Conservation (phyloP, 2,329 filamentous ascomycete species). For the Zelopaecilomyces penicillatus region DNA sequence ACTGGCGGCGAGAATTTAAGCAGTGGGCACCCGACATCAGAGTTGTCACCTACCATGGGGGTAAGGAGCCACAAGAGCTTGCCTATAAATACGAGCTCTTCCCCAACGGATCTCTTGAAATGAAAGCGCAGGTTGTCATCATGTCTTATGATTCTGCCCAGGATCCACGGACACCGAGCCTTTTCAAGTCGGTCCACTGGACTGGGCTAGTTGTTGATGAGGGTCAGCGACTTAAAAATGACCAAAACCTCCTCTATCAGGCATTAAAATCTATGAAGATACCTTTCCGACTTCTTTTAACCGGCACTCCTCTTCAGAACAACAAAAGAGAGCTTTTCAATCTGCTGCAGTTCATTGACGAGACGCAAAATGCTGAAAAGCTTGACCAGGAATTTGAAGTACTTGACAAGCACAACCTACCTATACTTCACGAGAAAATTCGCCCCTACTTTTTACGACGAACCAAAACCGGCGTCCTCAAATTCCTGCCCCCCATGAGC, state of each 20-base stretch:
- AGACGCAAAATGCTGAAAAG: conserved; percentile 55
- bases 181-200: conserved; percentile 71
- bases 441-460: conserved; percentile 62
- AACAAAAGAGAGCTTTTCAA: conserved; percentile 94
- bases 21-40: conserved; percentile 80
- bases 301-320: conserved; percentile 89
- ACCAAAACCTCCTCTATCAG: conserved; percentile 72
- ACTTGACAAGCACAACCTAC: conserved; percentile 76
- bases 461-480: conserved; percentile 84
- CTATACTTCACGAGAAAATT: conserved; percentile 74
- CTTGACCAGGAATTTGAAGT: conserved; percentile 69
- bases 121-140: conserved; percentile 85
- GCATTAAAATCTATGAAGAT: conserved; percentile 65
- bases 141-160: conserved; percentile 89
- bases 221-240: conserved; percentile 91
- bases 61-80: conserved; percentile 62
- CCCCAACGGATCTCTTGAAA: conserved; percentile 52
- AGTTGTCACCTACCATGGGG: conserved; percentile 89
- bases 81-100: conserved; percentile 82
- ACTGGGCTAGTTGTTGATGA: conserved; percentile 86
- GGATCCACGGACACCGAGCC: conserved; percentile 56
- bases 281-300: conserved; percentile 78
- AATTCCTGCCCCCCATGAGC: conserved; percentile 84
- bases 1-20: conserved; percentile 95
- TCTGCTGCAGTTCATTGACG: conserved; percentile 87